Evolutionary conservation across 1,139 yeast species (phyloP), one percentile per base, ranked within the genome.

Genomic region (Lodderomyces jiufengensis): DNA sequence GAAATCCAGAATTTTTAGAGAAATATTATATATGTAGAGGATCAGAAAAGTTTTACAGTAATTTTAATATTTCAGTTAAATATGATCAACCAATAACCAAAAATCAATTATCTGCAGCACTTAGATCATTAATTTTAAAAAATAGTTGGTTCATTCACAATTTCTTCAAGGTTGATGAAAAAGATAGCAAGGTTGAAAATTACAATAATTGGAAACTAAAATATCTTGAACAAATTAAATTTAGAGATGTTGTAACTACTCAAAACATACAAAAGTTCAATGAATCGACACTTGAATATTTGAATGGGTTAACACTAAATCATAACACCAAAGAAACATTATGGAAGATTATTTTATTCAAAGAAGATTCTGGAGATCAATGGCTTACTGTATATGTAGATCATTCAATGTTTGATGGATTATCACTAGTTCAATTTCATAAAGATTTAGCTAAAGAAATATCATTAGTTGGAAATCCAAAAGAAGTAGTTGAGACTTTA

Each of bases 361-460:
- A 50, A 27, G 46, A 46, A 9, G 9, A 23, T 14, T 39, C 42
- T n/a, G 45, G 42, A 1, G 48, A 35, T 3, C 60, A 52, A 37
- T 52, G 57, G 25, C 25, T 65, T 5, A 35, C 61, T 4, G 57
- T 57, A 24, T 49, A 48, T 15, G 57, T 56, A 38, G 68, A 67
- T 43, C 75, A 69, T 44, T 29, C 57, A 1, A 43, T 60, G 9
- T 55, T 55, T 26, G 73, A 68, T 45, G 75, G 73, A 3, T 51
- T 49, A 11, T 49, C 68, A 2, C 67, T 57, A 1, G 46, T 51
- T 7, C 47, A 50, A 29, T 66, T 69, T 44, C 71, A 63, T 33
- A 44, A 50, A 10, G 61, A 62, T 22, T 52, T 67, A 36, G 39
- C 55, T 2, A 36, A 38, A 11, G 54, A 49, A 14, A 44, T 46